A percentile compares a stretch with the other conserved stretches of the same genome.
Conservation (phyloP, 2,329 filamentous ascomycete species). For the Capronia coronata region DNA sequence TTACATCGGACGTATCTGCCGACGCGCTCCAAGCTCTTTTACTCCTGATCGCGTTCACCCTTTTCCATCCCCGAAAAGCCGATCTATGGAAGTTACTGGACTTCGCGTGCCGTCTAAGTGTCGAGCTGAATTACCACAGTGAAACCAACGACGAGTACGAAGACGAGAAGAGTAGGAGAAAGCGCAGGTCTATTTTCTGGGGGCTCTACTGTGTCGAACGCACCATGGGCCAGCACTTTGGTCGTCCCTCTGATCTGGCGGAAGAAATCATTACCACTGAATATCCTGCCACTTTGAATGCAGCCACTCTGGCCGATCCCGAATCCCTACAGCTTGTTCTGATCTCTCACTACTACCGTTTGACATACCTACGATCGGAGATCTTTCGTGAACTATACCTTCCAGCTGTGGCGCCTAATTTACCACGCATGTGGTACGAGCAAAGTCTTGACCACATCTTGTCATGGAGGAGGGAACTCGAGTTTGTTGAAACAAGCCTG, state of each 20-base stretch:
- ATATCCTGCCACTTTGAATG: conserved; percentile 30
- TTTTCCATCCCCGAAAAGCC: conserved; percentile 29
- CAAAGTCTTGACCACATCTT: conserved; percentile 28
- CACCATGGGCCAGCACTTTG: conserved; percentile 36
- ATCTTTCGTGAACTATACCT: conserved; percentile 33
- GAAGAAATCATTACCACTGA: conserved; percentile 36
- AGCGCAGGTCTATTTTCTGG: conserved; percentile 33
- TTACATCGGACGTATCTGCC: conserved; percentile 30
- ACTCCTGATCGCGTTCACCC: conserved; percentile 28
- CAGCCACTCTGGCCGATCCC: conserved; percentile 16
- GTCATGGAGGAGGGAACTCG: conserved; percentile 27
- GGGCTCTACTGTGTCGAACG: conserved; percentile 36
- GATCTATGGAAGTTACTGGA: conserved; percentile 31
- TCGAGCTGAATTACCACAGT: conserved; percentile 34
- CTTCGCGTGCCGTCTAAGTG: conserved; percentile 31
- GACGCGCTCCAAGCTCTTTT: conserved; percentile 31
- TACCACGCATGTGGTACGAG: conserved; percentile 30
- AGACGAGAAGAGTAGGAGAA: conserved; percentile 25
- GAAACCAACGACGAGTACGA: conserved; percentile 30
- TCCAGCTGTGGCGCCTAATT: conserved; percentile 27
- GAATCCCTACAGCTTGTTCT: conserved; percentile 29
- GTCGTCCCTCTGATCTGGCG: conserved; percentile 34
- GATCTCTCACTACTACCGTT: conserved; percentile 34
- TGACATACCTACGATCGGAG: conserved; percentile 35
- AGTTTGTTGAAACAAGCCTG: conserved; percentile 19